Evolutionary conservation across 495 filamentous ascomycete genomes (phyloP).

Genomic region (Staphylotrichum longicolle): DNA sequence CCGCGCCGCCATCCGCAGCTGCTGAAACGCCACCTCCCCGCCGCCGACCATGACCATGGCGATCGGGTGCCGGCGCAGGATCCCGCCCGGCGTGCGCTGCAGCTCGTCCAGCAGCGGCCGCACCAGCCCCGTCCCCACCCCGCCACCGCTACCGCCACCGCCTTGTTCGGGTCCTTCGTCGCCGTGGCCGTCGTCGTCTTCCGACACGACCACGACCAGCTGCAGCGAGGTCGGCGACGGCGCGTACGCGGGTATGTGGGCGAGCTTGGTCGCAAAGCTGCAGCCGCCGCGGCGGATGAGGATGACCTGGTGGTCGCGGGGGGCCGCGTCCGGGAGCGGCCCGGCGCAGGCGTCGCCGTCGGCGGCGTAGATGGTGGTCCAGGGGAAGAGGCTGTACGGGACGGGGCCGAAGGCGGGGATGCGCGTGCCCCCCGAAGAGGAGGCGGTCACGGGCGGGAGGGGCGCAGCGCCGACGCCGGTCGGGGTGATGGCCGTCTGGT

Average conservation of each 20-base stretch:
- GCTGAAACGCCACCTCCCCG: slow-evolving; percentile 63
- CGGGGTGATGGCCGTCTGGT: slow-evolving; percentile 64
- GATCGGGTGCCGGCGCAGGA: slow-evolving; percentile 69
- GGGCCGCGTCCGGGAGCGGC: slow-evolving; percentile 58
- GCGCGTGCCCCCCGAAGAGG: slow-evolving; percentile 38
- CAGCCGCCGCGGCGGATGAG: slow-evolving; percentile 83
- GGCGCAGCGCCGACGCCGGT: slow-evolving; percentile 74
- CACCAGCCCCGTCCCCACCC: slow-evolving; percentile 27
- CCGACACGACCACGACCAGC: slow-evolving; percentile 78
- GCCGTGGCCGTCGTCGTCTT: slow-evolving; percentile 47
- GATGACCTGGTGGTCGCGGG: slow-evolving; percentile 71
- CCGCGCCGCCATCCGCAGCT: slow-evolving; percentile 57
- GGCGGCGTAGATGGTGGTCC: slow-evolving; percentile 68
- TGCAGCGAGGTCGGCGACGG: slow-evolving; percentile 61
- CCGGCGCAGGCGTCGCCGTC: slow-evolving; percentile 63
- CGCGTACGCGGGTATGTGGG: slow-evolving; percentile 74
- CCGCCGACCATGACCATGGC: slow-evolving; percentile 84
- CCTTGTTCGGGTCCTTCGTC: no score
- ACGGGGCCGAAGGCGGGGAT: slow-evolving; percentile 39
- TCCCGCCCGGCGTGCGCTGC: slow-evolving; percentile 69
- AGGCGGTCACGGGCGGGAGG: slow-evolving; percentile 62
- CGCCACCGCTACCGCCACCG: slow-evolving; percentile 1
- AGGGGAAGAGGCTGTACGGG: slow-evolving; percentile 49
- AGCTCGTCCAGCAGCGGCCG: slow-evolving; percentile 74
- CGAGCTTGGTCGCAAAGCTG: slow-evolving; percentile 77